Evolutionary conservation across 2,329 filamentous ascomycete species (phyloP).

Genomic region (Scolecobasidium constrictum): DNA sequence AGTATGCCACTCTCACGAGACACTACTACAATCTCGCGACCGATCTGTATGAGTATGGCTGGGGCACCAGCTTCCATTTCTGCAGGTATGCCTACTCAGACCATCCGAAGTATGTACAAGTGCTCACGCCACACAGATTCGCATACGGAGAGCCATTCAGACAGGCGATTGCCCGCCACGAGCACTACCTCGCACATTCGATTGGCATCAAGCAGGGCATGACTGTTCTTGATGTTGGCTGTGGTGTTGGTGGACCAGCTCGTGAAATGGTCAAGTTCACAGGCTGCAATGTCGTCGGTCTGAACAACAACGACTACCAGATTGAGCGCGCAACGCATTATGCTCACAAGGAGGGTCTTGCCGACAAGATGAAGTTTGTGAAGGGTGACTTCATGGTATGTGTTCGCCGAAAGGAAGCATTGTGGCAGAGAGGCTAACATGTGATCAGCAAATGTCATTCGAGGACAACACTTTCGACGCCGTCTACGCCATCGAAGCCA

Average conservation of each 20-base stretch:
- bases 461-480: conserved; percentile 86
- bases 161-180: conserved; percentile 88
- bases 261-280: conserved; percentile 95
- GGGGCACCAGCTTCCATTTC: conserved; percentile 96
- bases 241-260: conserved; percentile 90
- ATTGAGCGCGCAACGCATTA: conserved; percentile 87
- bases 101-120: no score
- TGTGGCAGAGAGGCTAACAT: conserved; percentile 12
- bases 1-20: conserved; percentile 88
- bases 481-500: conserved; percentile 95
- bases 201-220: conserved; percentile 79
- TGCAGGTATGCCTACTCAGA: conserved; percentile 80
- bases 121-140: no score
- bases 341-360: conserved; percentile 68
- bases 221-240: conserved; percentile 91
- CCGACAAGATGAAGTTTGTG: conserved; percentile 70
- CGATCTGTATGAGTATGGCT: conserved; percentile 92
- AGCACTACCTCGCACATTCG: conserved; percentile 90
- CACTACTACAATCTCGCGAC: conserved; percentile 98
- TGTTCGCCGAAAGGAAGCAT: background rate
- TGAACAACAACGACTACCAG: conserved; percentile 99
- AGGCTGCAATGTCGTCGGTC: conserved; percentile 73
- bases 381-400: conserved; percentile 92
- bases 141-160: conserved; percentile 75
- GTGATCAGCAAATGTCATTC: conserved; percentile 75